phyloP scores from a whole-genome alignment of 768 basidiomycete genomes.

The Hygrophoropsis aurantiaca region DNA sequence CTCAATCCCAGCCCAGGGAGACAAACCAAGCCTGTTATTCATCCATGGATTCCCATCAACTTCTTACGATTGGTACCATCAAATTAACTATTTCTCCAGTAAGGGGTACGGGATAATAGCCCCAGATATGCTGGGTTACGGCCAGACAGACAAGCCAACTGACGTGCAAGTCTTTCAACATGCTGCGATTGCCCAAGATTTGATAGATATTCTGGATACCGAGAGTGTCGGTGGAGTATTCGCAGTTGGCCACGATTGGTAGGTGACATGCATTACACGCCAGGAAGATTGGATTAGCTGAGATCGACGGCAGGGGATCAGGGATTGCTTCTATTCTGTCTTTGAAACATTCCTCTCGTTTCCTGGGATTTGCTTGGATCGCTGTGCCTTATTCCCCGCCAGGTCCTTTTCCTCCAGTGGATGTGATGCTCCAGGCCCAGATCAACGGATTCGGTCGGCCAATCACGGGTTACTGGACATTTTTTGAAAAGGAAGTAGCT shows the following conservation, averaged over 20 bases:
- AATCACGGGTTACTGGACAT: slow-evolving; percentile 43
- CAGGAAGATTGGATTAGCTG: background rate
- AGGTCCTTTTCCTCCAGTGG: slow-evolving; percentile 21
- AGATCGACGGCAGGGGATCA: slow-evolving; percentile 33
- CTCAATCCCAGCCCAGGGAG: slow-evolving; percentile 18
- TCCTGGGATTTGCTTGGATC: slow-evolving; percentile 39
- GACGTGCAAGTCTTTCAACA: slow-evolving; percentile 26
- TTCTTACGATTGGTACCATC: slow-evolving; percentile 42
- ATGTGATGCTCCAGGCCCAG: slow-evolving; percentile 23
- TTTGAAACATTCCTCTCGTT: slow-evolving; percentile 38
- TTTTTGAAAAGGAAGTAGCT: slow-evolving; percentile 31
- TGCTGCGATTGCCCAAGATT: slow-evolving; percentile 28
- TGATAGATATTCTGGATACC: slow-evolving; percentile 38
- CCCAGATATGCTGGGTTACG: slow-evolving; percentile 50
- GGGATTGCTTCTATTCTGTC: slow-evolving; percentile 34
- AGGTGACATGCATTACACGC: background rate
- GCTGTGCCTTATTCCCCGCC: slow-evolving; percentile 34
- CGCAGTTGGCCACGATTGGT: slow-evolving; percentile 44
- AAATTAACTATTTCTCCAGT: slow-evolving; percentile 36
- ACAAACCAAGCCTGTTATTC: slow-evolving; percentile 40
- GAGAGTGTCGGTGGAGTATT: slow-evolving; percentile 32
- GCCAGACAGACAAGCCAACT: slow-evolving; percentile 42
- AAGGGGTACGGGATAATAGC: slow-evolving; percentile 44
- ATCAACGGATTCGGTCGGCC: slow-evolving; percentile 34
- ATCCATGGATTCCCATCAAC: slow-evolving; percentile 47